Base-by-base conservation (phyloP, 768 basidiomycete genomes). In the Punctularia strigosozonata region DNA sequence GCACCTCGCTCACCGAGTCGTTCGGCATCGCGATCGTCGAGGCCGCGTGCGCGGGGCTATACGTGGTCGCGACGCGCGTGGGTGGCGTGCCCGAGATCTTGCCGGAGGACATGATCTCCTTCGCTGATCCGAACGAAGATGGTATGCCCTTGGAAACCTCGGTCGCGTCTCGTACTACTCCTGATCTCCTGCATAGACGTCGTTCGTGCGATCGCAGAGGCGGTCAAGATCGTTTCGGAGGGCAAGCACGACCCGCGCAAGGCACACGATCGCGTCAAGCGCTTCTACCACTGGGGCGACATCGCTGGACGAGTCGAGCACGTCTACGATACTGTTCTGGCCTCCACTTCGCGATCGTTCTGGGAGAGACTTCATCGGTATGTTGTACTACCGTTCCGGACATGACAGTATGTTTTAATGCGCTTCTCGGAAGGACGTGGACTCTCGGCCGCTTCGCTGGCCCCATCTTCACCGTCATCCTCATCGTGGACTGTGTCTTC, bases 21-120 rank as follows among this genome's bases (percentile, higher is more conserved):
- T 99, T 98, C 48, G 94, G 95, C 0, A 98, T 94, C 46, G 87
- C 85, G n/a, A 91, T 94, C 46, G 71, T 99, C 31, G 95, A 99
- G 63, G 95, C 94, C 0, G 95, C 95, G 0, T 92, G 87, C 46
- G 78, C 89, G 0, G 94, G 95, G 1, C 68, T 97, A 13, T 94
- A 94, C 52, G 83, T 97, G 36, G 94, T 98, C 36, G 81, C 81
- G 30, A 98, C 95, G 0, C 76, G 79, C 31, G 94, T 97, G 0
- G 95, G 95, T 0, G 95, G 95, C 1, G 87, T 97, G 0, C 89
- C 94, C 0, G 95, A 98, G 57, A 84, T 98, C 39, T 63, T 99
- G 12, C 95, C 95, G 0, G 64, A 77, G 42, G 88, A 94, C 48
- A 86, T 97, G 85, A 90, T 98, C 43, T 88, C 86, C 36, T 95